phyloP scores from a whole-genome alignment of 257 asterid genomes.

The Ophiorrhiza pumila region DNA sequence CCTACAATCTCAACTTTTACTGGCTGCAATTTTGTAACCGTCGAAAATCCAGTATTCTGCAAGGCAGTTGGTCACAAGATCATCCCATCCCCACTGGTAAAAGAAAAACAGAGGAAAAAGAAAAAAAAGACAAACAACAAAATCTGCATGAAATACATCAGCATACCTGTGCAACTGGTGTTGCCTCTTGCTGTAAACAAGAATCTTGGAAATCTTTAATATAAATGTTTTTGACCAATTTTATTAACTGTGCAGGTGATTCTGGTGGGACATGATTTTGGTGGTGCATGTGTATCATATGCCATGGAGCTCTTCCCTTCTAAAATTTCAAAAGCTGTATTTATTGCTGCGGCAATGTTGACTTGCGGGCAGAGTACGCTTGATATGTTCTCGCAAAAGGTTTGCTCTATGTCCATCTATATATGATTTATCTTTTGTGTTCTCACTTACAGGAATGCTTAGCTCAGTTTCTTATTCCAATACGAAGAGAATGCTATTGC shows the following conservation, averaged over 20 bases:
- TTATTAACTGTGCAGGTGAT: slow-evolving; percentile 62
- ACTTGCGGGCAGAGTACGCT: slow-evolving; percentile 80
- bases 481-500: too few species aligned
- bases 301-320: slow-evolving; percentile 76
- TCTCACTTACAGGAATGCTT: neutral
- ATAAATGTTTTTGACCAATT: slow-evolving; percentile 12
- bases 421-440: neutral
- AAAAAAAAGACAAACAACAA: neutral
- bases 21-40: neutral
- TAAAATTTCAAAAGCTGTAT: slow-evolving; percentile 82
- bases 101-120: neutral
- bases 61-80: neutral
- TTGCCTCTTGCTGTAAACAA: too few species aligned
- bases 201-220: neutral
- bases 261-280: slow-evolving; percentile 97
- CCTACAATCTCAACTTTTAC: neutral
- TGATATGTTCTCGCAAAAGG: slow-evolving; percentile 90
- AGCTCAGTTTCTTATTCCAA: neutral
- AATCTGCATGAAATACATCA: neutral
- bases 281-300: slow-evolving; percentile 90
- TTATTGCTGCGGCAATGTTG: slow-evolving; percentile 89
- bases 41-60: too few species aligned
- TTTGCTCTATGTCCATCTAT: slow-evolving; percentile 4
- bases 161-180: neutral
- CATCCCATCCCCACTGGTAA: neutral